A percentile compares a stretch with the other conserved stretches of the same genome.
Conservation (phyloP, 2,329 filamentous ascomycete genomes). For the Lasiodiplodia sp. region DNA sequence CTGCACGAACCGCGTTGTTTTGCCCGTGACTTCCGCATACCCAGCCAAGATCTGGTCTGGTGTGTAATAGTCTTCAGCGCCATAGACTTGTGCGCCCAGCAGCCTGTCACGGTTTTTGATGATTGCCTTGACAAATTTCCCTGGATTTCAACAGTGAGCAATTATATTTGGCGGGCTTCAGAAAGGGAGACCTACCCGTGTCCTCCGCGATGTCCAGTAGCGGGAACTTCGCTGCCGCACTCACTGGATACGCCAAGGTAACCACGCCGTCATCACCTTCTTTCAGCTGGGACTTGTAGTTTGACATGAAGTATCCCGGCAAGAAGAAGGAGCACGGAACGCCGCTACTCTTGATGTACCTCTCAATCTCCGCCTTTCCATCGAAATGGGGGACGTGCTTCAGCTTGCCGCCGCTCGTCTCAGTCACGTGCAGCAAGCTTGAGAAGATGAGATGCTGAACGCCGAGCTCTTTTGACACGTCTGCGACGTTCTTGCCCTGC, state of each 20-base stretch:
- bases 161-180: too few relatives aligned
- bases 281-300: neutral
- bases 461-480: conserved; percentile 39
- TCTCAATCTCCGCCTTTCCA: conserved; percentile 45
- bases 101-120: conserved; percentile 42
- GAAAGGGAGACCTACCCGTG: conserved; percentile 19
- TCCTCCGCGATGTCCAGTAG: conserved; percentile 32
- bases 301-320: conserved; percentile 38
- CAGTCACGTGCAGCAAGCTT: conserved; percentile 38
- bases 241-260: conserved; percentile 26
- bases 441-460: conserved; percentile 52
- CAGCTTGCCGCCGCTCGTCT: conserved; percentile 41
- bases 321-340: conserved; percentile 35
- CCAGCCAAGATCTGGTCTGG: conserved; percentile 39
- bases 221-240: conserved; percentile 27
- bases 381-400: conserved; percentile 49
- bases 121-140: conserved; percentile 39
- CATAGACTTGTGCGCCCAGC: conserved; percentile 55
- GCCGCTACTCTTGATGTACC: conserved; percentile 37
- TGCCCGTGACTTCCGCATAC: conserved; percentile 48
- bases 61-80: conserved; percentile 45
- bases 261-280: conserved; percentile 24
- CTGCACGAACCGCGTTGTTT: conserved; percentile 45
- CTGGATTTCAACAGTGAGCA: neutral
- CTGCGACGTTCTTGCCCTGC: conserved; percentile 46